Evolutionary conservation across 1,284 basidiomycete genomes (phyloP).

Genomic region (Trichosporon sp.): DNA sequence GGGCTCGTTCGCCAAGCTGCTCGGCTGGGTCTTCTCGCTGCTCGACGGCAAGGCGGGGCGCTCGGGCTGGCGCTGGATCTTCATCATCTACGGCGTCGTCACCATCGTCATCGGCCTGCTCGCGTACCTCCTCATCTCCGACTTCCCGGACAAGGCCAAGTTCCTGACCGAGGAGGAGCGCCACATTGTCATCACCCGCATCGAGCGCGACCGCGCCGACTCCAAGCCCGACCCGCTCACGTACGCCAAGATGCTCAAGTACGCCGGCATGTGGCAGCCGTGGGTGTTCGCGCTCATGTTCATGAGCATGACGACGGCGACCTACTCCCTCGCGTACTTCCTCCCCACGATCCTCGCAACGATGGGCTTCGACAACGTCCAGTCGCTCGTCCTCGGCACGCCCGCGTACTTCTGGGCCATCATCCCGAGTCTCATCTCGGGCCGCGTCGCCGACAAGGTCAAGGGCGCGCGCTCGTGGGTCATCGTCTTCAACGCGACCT

Average conservation of each 20-base stretch:
- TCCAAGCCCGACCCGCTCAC: slow-evolving; percentile 47
- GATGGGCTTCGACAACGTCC: slow-evolving; percentile 44
- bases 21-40: slow-evolving; percentile 14
- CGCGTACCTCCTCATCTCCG: slow-evolving; percentile 7
- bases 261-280: slow-evolving; percentile 47
- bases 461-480: slow-evolving; percentile 6
- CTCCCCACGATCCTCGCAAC: slow-evolving; percentile 49
- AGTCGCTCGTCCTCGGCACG: slow-evolving; percentile 44
- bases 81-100: slow-evolving; percentile 11
- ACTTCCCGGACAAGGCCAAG: slow-evolving; percentile 16
- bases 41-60: slow-evolving; percentile 7
- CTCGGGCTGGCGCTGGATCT: slow-evolving; percentile 15
- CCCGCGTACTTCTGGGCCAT: slow-evolving; percentile 49
- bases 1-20: slow-evolving; percentile 15
- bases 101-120: slow-evolving; percentile 10
- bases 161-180: slow-evolving; percentile 15
- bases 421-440: slow-evolving; percentile 41
- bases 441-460: slow-evolving; percentile 40
- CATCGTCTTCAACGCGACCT: slow-evolving; percentile 16
- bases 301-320: slow-evolving; percentile 28
- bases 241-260: slow-evolving; percentile 32
- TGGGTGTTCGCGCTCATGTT: slow-evolving; percentile 52
- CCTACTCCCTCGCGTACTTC: slow-evolving; percentile 43
- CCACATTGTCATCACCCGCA: slow-evolving; percentile 14
- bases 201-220: slow-evolving; percentile 36